phyloP scores from a whole-genome alignment of 2,329 filamentous ascomycete genomes.

The Phyllosticta ampelicida region DNA sequence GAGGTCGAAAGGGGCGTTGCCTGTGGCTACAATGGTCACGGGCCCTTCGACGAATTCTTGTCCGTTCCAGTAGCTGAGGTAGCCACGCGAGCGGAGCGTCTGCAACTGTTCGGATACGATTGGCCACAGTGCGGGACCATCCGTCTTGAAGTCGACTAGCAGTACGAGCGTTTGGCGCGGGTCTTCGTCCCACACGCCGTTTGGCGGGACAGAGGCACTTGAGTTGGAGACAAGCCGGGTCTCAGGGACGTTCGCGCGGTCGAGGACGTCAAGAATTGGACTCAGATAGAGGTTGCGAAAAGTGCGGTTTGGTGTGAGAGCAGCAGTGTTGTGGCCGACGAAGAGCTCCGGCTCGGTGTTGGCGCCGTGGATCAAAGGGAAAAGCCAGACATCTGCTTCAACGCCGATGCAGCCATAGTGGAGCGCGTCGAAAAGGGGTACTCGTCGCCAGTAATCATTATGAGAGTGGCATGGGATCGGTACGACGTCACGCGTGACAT shows the following conservation, averaged over 20 bases:
- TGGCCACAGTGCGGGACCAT: constrained; percentile 27
- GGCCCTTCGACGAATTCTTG: constrained; percentile 30
- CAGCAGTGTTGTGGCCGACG: constrained; percentile 42
- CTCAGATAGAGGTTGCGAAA: constrained; percentile 43
- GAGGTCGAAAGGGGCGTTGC: constrained; percentile 41
- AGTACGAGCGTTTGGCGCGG: constrained; percentile 41
- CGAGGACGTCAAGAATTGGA: constrained; percentile 39
- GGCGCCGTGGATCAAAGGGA: constrained; percentile 18
- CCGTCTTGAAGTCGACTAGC: constrained; percentile 42
- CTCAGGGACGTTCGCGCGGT: constrained; percentile 35
- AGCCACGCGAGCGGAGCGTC: constrained; percentile 38
- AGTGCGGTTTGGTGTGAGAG: constrained; percentile 37
- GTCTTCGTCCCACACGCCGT: constrained; percentile 42
- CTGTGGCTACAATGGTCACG: constrained; percentile 44
- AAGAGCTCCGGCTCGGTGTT: constrained; percentile 37
- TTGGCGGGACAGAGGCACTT: constrained; percentile 17
- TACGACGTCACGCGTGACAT: constrained; percentile 39
- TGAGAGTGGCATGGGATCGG: constrained; percentile 46
- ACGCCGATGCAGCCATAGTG: constrained; percentile 44
- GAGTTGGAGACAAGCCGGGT: constrained; percentile 7
- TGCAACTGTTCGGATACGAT: constrained; percentile 31
- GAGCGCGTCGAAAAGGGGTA: constrained; percentile 46
- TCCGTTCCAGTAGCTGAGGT: constrained; percentile 42
- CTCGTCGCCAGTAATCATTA: constrained; percentile 48
- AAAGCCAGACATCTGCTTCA: constrained; percentile 48